Evolutionary conservation across 768 basidiomycete species (phyloP).

Genomic region (Chalciporus pseudorubinellus): DNA sequence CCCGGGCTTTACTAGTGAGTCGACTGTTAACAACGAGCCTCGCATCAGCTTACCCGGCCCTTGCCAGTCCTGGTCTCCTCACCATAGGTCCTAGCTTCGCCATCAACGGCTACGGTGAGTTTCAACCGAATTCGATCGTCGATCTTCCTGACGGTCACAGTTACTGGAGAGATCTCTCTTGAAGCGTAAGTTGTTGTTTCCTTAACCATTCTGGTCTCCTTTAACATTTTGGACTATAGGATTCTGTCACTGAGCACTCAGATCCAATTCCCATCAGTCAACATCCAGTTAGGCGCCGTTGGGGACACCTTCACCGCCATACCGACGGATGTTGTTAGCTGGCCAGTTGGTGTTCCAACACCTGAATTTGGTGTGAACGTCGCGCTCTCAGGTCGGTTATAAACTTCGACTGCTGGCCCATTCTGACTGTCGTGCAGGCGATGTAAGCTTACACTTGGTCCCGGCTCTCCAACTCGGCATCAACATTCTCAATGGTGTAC

Average conservation of each 20-base stretch:
- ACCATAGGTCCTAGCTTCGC: not conserved
- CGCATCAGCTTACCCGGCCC: not conserved
- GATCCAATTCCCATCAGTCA: not conserved
- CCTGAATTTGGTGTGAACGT: not conserved
- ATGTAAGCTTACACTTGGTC: conserved; percentile 21
- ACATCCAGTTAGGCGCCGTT: not conserved
- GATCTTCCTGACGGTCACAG: not conserved
- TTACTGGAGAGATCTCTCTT: not conserved
- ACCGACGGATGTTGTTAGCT: not conserved
- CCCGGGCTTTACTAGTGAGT: not conserved
- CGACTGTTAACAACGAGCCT: not conserved
- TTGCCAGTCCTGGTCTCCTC: not conserved
- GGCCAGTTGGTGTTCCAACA: not conserved
- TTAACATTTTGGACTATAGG: not conserved
- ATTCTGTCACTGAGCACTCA: not conserved
- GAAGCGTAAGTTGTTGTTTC: not conserved
- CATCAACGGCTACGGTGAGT: not conserved
- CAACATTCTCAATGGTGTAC: conserved; percentile 21
- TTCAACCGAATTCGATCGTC: not conserved
- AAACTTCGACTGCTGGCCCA: too few species aligned
- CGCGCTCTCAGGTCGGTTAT: not conserved
- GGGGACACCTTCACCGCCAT: not conserved
- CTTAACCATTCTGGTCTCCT: not conserved
- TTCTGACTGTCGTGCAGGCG: conserved; percentile 5
- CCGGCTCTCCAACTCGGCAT: conserved; percentile 26